Percentiles rank a stretch among this genome's conserved stretches.
Evolutionary conservation across 306 rosid genomes (phyloP).

Genomic region (Crataegus laevigata): DNA sequence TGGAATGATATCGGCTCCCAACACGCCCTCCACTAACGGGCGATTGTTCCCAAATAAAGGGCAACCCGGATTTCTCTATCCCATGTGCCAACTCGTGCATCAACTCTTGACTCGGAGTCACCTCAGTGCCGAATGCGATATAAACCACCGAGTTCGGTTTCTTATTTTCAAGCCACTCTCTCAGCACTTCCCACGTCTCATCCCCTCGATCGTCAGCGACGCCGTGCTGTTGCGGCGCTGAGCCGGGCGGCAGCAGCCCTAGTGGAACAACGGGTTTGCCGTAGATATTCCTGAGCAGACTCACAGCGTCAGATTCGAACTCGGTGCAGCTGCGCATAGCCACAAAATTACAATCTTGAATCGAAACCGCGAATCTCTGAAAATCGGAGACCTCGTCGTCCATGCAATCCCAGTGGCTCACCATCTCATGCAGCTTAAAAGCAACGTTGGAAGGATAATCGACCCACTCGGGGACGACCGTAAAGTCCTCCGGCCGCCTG

Average conservation of each 20-base stretch:
- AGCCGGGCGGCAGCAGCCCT: constrained; percentile 2
- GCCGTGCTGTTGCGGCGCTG: background rate
- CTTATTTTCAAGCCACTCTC: constrained; percentile 9
- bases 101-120: too few species aligned
- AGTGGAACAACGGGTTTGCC: constrained; percentile 19
- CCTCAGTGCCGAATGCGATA: too few species aligned
- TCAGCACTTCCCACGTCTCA: background rate
- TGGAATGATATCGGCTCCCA: background rate
- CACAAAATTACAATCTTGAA: background rate
- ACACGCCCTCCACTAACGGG: too few species aligned
- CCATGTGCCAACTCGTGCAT: too few species aligned
- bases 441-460: background rate
- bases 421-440: constrained; percentile 8
- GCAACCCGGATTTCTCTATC: too few species aligned
- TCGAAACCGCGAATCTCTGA: background rate
- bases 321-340: background rate
- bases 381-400: constrained; percentile 13
- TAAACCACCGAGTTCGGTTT: too few species aligned
- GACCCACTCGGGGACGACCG: constrained; percentile 15
- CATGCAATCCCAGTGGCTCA: constrained; percentile 9
- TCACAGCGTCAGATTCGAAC: constrained; percentile 7
- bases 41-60: background rate
- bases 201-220: background rate
- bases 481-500: constrained; percentile 14
- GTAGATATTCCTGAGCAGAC: constrained; percentile 4